phyloP scores from a whole-genome alignment of 495 filamentous ascomycete species.

The Terfezia boudieri region DNA sequence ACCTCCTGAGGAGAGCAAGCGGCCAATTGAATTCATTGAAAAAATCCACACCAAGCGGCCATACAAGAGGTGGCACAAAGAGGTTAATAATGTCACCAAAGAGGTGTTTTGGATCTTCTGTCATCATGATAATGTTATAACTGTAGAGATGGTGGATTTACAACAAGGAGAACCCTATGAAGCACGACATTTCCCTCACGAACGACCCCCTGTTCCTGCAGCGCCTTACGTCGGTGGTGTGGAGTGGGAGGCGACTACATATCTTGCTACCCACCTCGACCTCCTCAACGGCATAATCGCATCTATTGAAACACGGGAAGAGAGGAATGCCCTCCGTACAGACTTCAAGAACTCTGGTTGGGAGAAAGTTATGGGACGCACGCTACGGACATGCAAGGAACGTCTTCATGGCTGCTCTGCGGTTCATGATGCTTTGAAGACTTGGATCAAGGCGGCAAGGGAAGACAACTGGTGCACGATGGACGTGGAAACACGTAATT shows the following conservation, averaged over 20 bases:
- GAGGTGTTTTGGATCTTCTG: slow-evolving; percentile 99
- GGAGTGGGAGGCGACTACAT: slow-evolving; percentile 97
- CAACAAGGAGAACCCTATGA: slow-evolving; percentile 27
- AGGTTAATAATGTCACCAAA: slow-evolving; percentile 77
- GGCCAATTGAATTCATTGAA: slow-evolving; percentile 64
- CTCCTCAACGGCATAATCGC: slow-evolving; percentile 78
- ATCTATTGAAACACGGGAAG: slow-evolving; percentile 44
- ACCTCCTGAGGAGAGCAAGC: slow-evolving; percentile 44
- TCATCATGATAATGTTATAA: slow-evolving; percentile 74
- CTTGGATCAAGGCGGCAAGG: slow-evolving; percentile 68
- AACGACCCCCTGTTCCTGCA: slow-evolving; percentile 73
- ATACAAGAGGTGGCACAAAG: slow-evolving; percentile 83
- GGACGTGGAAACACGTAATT: slow-evolving; percentile 15
- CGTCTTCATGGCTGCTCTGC: slow-evolving; percentile 59
- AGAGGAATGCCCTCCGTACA: slow-evolving; percentile 56
- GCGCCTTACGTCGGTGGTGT: slow-evolving; percentile 95
- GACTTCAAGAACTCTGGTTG: slow-evolving; percentile 69
- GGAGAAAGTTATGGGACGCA: slow-evolving; percentile 71
- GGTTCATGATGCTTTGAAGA: slow-evolving; percentile 69
- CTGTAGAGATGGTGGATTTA: slow-evolving; percentile 3
- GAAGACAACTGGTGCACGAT: slow-evolving; percentile 70
- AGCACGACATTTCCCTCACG: slow-evolving; percentile 59
- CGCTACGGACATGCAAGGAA: slow-evolving; percentile 78
- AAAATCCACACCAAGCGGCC: slow-evolving; percentile 72
- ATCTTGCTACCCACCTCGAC: slow-evolving; percentile 77